Conservation (phyloP, 768 basidiomycete genomes). For the Lactifluus hygrophoroides region DNA sequence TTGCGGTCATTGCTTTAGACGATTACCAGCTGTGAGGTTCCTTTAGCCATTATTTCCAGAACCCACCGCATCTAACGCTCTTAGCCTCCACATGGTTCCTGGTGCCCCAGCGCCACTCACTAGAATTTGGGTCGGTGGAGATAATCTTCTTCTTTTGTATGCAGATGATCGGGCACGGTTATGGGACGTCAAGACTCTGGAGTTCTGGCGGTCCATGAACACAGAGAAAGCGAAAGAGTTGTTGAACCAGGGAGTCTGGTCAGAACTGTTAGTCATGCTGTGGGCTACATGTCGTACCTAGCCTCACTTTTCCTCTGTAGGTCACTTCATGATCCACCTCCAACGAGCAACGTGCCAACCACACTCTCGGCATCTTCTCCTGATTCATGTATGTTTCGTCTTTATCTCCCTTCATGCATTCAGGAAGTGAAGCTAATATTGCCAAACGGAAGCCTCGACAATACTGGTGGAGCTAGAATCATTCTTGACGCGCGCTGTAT, state of each 20-base stretch:
- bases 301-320: slow-evolving; percentile 2
- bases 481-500: slow-evolving; percentile 18
- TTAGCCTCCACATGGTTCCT: slow-evolving; percentile 73
- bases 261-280: slow-evolving; percentile 44
- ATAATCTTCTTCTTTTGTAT: slow-evolving; percentile 71
- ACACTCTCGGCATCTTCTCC: slow-evolving; percentile 5
- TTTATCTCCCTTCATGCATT: neutral
- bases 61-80: neutral
- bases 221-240: slow-evolving; percentile 70
- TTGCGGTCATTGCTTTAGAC: slow-evolving; percentile 68
- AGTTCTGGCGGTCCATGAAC: slow-evolving; percentile 80
- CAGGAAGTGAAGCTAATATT: neutral
- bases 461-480: slow-evolving; percentile 26
- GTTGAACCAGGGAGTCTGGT: slow-evolving; percentile 65
- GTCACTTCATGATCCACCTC: neutral
- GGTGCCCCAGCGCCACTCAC: slow-evolving; percentile 63
- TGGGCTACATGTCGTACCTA: neutral
- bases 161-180: slow-evolving; percentile 73
- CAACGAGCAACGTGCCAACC: neutral
- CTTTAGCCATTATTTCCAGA: neutral
- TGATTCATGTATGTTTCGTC: slow-evolving; percentile 23
- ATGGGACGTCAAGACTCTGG: slow-evolving; percentile 79
- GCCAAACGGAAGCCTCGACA: slow-evolving; percentile 24
- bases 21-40: slow-evolving; percentile 69
- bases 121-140: slow-evolving; percentile 53